These are phyloP conservation scores for Breviolum minutum DNA, from an alignment of 73 alveolate genomes.

Conservation along the genomic window DNA sequence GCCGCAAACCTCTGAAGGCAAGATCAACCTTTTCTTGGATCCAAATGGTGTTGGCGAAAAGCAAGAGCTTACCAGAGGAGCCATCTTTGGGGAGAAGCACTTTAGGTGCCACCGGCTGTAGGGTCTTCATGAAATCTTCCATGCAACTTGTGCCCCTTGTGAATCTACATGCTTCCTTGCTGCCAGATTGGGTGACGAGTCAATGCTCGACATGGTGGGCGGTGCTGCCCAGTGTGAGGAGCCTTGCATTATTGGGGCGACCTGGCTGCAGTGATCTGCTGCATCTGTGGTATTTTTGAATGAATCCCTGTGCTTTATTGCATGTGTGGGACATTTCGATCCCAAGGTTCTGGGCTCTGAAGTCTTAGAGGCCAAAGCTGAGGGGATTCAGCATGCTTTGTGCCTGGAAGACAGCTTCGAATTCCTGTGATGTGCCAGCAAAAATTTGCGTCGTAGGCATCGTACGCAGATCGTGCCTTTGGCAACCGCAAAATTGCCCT, in stretches of 20 bases:
- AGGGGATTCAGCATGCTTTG: not conserved
- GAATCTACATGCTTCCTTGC: not conserved
- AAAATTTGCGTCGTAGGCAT: slow-evolving; percentile 2
- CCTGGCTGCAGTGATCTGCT: not conserved
- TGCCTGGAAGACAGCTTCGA: not conserved
- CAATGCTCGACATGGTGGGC: slow-evolving; percentile 80
- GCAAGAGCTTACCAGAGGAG: slow-evolving; percentile 78
- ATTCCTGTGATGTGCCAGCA: not conserved
- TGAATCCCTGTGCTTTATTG: not conserved
- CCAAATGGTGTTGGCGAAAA: slow-evolving; percentile 87
- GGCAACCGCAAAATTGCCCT: slow-evolving; percentile 90
- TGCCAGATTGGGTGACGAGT: slow-evolving; percentile 85
- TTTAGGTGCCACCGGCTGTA: slow-evolving; percentile 16
- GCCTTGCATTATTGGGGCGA: slow-evolving; percentile 69
- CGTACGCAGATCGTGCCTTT: slow-evolving; percentile 85
- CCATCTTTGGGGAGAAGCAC: slow-evolving; percentile 89
- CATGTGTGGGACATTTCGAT: not conserved
- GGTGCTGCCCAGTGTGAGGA: slow-evolving; percentile 94
- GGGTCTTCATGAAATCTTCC: not conserved
- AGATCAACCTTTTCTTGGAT: slow-evolving; percentile 59
- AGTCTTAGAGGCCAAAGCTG: slow-evolving; percentile 58
- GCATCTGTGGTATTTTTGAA: not conserved
- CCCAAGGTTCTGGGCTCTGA: slow-evolving; percentile 67
- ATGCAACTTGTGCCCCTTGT: not conserved
- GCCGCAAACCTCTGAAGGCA: not conserved